Percentiles rank a stretch among this genome's conserved stretches.
These are phyloP conservation scores for Eimeria praecox DNA, from an alignment of 169 alveolate genomes.

Conservation along the genomic window DNA sequence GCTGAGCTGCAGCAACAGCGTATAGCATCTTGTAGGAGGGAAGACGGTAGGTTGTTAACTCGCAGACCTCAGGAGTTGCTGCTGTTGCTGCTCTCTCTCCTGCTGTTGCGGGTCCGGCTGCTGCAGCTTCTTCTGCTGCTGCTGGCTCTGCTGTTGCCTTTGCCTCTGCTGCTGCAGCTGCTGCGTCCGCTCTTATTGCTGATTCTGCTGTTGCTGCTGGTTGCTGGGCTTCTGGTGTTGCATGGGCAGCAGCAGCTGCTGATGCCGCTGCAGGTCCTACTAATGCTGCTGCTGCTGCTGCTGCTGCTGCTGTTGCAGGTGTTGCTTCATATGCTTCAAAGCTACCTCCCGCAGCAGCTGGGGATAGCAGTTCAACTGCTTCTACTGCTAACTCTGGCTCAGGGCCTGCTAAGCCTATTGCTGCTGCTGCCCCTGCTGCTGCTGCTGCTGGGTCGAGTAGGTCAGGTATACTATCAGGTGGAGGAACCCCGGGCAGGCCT, in stretches of 20 bases:
- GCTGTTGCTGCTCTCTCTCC: slow-evolving; percentile 5
- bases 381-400: background rate
- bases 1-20: slow-evolving; percentile 33
- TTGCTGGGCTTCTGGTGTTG: background rate
- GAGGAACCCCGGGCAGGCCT: background rate
- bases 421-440: slow-evolving; percentile 4
- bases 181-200: background rate
- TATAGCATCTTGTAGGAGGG: background rate
- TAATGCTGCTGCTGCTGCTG: background rate
- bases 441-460: background rate
- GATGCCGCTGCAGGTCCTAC: background rate
- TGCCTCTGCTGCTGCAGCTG: background rate
- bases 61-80: background rate
- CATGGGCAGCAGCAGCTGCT: background rate
- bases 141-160: background rate
- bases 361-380: background rate
- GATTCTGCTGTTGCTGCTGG: background rate
- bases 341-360: background rate
- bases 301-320: slow-evolving; percentile 12
- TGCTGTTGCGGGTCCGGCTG: slow-evolving; percentile 5
- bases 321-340: background rate
- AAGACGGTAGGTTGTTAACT: background rate
- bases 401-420: too few species aligned
- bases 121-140: background rate
- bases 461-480: background rate